Conservation (phyloP, 495 filamentous ascomycete species). For the Penicillium lagena region DNA sequence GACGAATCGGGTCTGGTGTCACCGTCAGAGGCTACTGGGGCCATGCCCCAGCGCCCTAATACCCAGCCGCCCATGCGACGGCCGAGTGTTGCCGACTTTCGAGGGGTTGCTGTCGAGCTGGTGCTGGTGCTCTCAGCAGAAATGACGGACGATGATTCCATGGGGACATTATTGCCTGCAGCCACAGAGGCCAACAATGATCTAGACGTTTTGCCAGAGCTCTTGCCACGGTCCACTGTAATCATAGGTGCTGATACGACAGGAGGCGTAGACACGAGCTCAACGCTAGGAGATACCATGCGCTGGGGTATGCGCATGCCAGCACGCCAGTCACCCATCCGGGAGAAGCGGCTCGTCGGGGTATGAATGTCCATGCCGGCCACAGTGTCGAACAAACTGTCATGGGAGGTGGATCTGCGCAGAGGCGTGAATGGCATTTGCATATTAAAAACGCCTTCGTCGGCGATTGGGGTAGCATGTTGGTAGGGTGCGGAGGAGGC, state of each 20-base stretch:
- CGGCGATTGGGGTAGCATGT: background rate
- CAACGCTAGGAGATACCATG: constrained; percentile 27
- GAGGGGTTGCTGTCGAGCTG: constrained; percentile 14
- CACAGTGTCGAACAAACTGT: constrained; percentile 42
- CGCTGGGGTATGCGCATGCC: constrained; percentile 27
- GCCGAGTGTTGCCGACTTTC: constrained; percentile 28
- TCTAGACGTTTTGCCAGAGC: constrained; percentile 22
- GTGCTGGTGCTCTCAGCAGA: constrained; percentile 22
- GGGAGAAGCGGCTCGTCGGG: constrained; percentile 25
- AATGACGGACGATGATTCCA: constrained; percentile 12
- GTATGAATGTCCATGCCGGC: constrained; percentile 47
- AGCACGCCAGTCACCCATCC: constrained; percentile 27
- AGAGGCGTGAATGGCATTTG: constrained; percentile 16
- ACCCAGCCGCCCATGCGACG: constrained; percentile 52
- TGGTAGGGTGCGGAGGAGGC: constrained; percentile 7
- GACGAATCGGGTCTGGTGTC: background rate
- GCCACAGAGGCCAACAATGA: constrained; percentile 36
- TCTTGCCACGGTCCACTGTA: constrained; percentile 27
- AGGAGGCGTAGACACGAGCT: constrained; percentile 32
- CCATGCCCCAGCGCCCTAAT: constrained; percentile 46
- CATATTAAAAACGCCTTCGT: constrained; percentile 9
- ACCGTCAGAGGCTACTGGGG: constrained; percentile 20
- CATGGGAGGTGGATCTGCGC: constrained; percentile 40
- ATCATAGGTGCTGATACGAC: constrained; percentile 40
- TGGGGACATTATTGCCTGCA: constrained; percentile 11